Evolutionary conservation across 306 rosid genomes (phyloP).

Genomic region (Psophocarpus tetragonolobus): DNA sequence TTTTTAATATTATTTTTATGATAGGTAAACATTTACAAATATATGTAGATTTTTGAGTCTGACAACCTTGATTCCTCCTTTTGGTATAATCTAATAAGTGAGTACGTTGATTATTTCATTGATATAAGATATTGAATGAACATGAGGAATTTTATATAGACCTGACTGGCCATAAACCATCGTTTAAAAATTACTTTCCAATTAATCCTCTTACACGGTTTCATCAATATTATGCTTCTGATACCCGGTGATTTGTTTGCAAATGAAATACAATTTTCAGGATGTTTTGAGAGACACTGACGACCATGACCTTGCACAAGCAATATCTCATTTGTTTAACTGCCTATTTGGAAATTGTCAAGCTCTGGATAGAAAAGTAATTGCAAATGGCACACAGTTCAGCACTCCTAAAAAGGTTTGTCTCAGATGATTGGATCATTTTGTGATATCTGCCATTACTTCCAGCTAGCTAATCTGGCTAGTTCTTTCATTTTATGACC

Average conservation of each 20-base stretch:
- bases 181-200: not conserved
- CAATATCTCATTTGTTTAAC: conserved; percentile 73
- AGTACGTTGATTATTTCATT: conserved; percentile 22
- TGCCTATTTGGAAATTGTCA: conserved; percentile 78
- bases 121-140: conserved; percentile 5
- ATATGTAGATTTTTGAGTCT: no score
- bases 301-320: conserved; percentile 77
- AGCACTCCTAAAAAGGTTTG: conserved; percentile 57
- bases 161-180: not conserved
- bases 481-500: not conserved
- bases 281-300: conserved; percentile 78
- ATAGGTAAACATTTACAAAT: no score
- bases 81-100: not conserved
- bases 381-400: conserved; percentile 45
- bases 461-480: not conserved
- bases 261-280: conserved; percentile 41
- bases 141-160: not conserved
- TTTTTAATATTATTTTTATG: no score
- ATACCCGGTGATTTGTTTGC: not conserved
- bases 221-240: not conserved
- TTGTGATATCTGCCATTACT: not conserved
- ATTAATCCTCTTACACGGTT: conserved; percentile 3
- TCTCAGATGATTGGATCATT: conserved; percentile 10
- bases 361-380: conserved; percentile 48
- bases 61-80: not conserved